These are phyloP conservation scores for Aspergillus incahuasiensis DNA, from an alignment of 495 filamentous ascomycete genomes.

Conservation along the genomic window DNA sequence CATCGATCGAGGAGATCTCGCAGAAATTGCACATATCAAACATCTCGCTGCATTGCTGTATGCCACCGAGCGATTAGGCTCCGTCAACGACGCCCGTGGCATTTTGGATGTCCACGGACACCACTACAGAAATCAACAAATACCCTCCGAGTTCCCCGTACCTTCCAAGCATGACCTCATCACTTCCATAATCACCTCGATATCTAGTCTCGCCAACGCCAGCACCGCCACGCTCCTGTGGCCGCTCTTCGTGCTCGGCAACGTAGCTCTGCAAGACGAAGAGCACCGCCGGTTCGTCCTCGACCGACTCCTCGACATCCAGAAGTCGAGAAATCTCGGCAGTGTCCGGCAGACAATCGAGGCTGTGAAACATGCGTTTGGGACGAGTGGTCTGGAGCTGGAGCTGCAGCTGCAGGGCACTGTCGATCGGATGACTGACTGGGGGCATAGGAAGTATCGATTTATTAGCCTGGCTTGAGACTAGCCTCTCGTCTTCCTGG, in stretches of 20 bases:
- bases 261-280: slow-evolving; percentile 14
- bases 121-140: neutral
- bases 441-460: neutral
- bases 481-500: no score
- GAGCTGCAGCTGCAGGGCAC: no score
- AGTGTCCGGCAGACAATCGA: slow-evolving; percentile 13
- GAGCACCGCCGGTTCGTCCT: slow-evolving; percentile 18
- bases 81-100: neutral
- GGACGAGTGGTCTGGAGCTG: neutral
- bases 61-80: slow-evolving; percentile 9
- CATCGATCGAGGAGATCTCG: slow-evolving; percentile 7
- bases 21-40: slow-evolving; percentile 16
- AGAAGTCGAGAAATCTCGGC: slow-evolving; percentile 16
- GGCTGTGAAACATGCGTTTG: slow-evolving; percentile 18
- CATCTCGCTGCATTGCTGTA: slow-evolving; percentile 17
- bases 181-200: slow-evolving; percentile 9
- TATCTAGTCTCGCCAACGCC: slow-evolving; percentile 5
- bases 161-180: slow-evolving; percentile 8
- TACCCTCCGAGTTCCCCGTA: neutral
- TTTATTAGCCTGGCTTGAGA: slow-evolving; percentile 1
- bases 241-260: slow-evolving; percentile 17
- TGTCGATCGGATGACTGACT: no score
- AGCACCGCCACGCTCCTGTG: slow-evolving; percentile 14
- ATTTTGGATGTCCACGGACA: neutral
- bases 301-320: slow-evolving; percentile 9